Percentiles rank a stretch among this genome's conserved stretches.
phyloP scores from a whole-genome alignment of 768 basidiomycete genomes.

The Tulasnella sp. region DNA sequence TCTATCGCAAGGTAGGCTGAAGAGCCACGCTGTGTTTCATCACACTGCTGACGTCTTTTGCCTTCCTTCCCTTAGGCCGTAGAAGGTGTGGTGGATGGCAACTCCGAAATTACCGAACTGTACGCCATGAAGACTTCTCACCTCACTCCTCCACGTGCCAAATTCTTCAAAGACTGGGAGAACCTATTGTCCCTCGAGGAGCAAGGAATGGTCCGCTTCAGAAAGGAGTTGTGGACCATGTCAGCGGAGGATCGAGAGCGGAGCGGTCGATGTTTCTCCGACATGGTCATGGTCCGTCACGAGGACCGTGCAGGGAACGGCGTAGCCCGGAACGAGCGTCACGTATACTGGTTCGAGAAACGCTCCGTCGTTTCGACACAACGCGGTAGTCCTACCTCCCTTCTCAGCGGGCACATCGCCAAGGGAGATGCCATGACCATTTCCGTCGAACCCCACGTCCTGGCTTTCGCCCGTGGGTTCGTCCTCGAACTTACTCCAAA shows the following conservation, averaged over 20 bases:
- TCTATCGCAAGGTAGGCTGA: slow-evolving; percentile 77
- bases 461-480: slow-evolving; percentile 83
- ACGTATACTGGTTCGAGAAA: slow-evolving; percentile 71
- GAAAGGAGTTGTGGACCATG: slow-evolving; percentile 94
- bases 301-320: slow-evolving; percentile 40
- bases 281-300: slow-evolving; percentile 68
- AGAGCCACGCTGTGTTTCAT: slow-evolving; percentile 12
- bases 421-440: slow-evolving; percentile 82
- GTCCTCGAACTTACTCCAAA: slow-evolving; percentile 70
- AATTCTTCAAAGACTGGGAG: slow-evolving; percentile 94
- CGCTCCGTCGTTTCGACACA: not conserved
- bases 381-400: slow-evolving; percentile 41
- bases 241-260: slow-evolving; percentile 75
- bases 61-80: slow-evolving; percentile 56
- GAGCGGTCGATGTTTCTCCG: slow-evolving; percentile 80
- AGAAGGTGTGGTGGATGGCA: slow-evolving; percentile 60
- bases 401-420: slow-evolving; percentile 79
- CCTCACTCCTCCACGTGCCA: slow-evolving; percentile 63
- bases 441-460: slow-evolving; percentile 83
- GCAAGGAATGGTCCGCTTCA: slow-evolving; percentile 78
- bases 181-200: slow-evolving; percentile 82
- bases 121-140: slow-evolving; percentile 83
- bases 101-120: slow-evolving; percentile 58
- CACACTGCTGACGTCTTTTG: slow-evolving; percentile 29
- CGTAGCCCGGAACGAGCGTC: slow-evolving; percentile 69